A percentile compares a stretch with the other conserved stretches of the same genome.
These are phyloP conservation scores for Diplocarpon rosae DNA, from an alignment of 2,329 filamentous ascomycete species.

Conservation along the genomic window DNA sequence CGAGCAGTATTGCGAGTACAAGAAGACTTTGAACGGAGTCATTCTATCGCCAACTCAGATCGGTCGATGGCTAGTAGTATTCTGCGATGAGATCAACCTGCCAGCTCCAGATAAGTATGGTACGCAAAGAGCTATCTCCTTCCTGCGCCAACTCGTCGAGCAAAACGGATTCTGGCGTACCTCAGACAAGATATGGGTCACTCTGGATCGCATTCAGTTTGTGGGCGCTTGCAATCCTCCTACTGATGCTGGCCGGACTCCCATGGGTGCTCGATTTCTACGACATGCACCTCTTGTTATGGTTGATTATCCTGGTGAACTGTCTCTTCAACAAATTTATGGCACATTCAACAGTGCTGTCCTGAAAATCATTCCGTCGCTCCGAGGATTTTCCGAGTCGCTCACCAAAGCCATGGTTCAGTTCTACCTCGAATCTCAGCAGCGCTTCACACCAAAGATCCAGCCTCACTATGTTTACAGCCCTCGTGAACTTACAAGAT, in stretches of 20 bases:
- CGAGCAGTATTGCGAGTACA: slow-evolving; percentile 99
- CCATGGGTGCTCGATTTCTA: slow-evolving; percentile 86
- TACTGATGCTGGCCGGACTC: slow-evolving; percentile 91
- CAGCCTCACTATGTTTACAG: slow-evolving; percentile 99
- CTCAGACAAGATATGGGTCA: slow-evolving; percentile 95
- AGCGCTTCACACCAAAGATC: slow-evolving; percentile 88
- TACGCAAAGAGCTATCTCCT: slow-evolving; percentile 93
- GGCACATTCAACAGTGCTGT: slow-evolving; percentile 95
- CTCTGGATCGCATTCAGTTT: slow-evolving; percentile 94
- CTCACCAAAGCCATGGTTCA: slow-evolving; percentile 97
- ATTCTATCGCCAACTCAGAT: slow-evolving; percentile 94
- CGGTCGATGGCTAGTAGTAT: slow-evolving; percentile 93
- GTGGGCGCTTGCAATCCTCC: slow-evolving; percentile 98
- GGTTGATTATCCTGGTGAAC: slow-evolving; percentile 97
- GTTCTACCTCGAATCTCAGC: slow-evolving; percentile 89
- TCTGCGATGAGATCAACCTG: slow-evolving; percentile 99
- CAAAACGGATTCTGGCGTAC: slow-evolving; percentile 99
- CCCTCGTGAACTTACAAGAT: slow-evolving; percentile 92
- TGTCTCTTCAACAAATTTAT: slow-evolving; percentile 93
- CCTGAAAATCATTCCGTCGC: slow-evolving; percentile 87
- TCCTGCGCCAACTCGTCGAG: slow-evolving; percentile 92
- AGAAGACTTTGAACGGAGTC: slow-evolving; percentile 93
- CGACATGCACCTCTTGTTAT: slow-evolving; percentile 97
- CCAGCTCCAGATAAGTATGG: slow-evolving; percentile 96
- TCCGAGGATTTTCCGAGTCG: slow-evolving; percentile 90